A percentile compares a stretch with the other conserved stretches of the same genome.
Conservation (phyloP, 1,284 basidiomycete species). For the Macrocybe sp. region DNA sequence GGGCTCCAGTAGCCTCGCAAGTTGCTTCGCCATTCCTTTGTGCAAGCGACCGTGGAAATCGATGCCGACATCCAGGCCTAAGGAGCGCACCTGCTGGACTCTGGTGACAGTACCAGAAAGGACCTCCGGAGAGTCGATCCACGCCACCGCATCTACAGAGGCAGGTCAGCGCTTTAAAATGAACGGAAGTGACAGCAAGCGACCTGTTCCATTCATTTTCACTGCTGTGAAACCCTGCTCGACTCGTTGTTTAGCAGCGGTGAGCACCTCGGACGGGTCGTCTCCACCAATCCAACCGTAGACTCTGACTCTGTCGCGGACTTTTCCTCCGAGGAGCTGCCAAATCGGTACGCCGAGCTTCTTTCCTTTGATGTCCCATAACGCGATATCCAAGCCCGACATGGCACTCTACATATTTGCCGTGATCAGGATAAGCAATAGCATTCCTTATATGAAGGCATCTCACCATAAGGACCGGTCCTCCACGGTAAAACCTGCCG, state of each 20-base stretch:
- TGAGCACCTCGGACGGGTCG: conserved; percentile 56
- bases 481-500: conserved; percentile 69
- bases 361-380: conserved; percentile 81
- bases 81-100: conserved; percentile 55
- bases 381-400: conserved; percentile 37
- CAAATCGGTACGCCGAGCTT: conserved; percentile 71
- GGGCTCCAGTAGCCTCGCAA: conserved; percentile 63
- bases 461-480: conserved; percentile 67
- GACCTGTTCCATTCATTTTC: conserved; percentile 72
- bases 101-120: conserved; percentile 58
- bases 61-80: conserved; percentile 64
- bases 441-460: not conserved
- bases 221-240: conserved; percentile 72
- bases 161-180: not conserved
- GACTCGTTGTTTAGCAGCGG: conserved; percentile 57
- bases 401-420: conserved; percentile 25
- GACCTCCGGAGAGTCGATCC: conserved; percentile 45
- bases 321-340: conserved; percentile 72
- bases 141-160: conserved; percentile 33
- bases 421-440: not conserved
- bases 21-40: conserved; percentile 75
- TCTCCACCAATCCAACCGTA: conserved; percentile 77
- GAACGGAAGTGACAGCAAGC: not conserved
- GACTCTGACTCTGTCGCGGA: conserved; percentile 53
- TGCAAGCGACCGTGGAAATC: conserved; percentile 66